Evolutionary conservation across 805 yeast species (phyloP).

Genomic region (Wickerhamomyces strasburgensis): DNA sequence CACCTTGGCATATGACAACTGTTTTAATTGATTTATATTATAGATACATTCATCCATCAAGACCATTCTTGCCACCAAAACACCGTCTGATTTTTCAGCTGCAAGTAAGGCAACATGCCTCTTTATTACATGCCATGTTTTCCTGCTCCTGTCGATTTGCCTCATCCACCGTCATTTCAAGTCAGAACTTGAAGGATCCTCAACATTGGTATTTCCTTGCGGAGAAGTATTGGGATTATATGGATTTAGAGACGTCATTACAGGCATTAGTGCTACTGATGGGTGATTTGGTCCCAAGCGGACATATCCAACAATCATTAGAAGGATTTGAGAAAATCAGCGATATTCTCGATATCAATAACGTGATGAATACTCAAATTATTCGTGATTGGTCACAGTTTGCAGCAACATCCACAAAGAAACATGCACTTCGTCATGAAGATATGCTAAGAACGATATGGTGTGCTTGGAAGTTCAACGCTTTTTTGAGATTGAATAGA

Average conservation of each 20-base stretch:
- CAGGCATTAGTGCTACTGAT: constrained; percentile 26
- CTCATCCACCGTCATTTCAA: constrained; percentile 24
- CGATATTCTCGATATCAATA: constrained; percentile 16
- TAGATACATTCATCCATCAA: constrained; percentile 35
- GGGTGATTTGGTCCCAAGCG: constrained; percentile 28
- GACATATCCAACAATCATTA: constrained; percentile 23
- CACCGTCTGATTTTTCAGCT: constrained; percentile 27
- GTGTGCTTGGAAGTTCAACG: constrained; percentile 34
- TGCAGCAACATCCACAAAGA: constrained; percentile 26
- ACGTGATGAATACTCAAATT: constrained; percentile 11
- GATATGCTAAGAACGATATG: constrained; percentile 31
- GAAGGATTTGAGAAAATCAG: constrained; percentile 25
- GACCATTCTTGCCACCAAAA: constrained; percentile 34
- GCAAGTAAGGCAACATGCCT: constrained; percentile 27
- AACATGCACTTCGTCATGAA: constrained; percentile 32
- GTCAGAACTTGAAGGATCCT: constrained; percentile 26
- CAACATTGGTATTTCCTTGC: constrained; percentile 34
- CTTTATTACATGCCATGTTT: constrained; percentile 33
- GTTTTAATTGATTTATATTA: constrained; percentile 35
- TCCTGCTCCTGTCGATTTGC: constrained; percentile 30
- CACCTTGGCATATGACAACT: constrained; percentile 30
- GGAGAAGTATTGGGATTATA: constrained; percentile 28
- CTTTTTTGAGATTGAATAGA: constrained; percentile 29
- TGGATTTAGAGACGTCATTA: constrained; percentile 26
- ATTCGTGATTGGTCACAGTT: constrained; percentile 25